phyloP scores from a whole-genome alignment of 2,329 filamentous ascomycete genomes.

The Penicillium sp. region DNA sequence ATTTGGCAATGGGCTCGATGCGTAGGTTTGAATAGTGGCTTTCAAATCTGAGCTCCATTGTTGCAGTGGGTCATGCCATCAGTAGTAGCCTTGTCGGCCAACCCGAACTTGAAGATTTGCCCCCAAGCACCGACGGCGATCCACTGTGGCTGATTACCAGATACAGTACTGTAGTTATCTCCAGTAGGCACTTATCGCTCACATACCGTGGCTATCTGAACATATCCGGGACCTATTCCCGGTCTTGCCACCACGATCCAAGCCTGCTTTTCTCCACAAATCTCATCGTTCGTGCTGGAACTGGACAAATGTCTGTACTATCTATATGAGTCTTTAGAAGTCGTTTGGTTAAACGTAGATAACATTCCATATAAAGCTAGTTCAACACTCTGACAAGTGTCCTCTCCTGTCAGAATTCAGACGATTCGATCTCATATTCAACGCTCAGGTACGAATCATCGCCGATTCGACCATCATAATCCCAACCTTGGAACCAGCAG shows the following conservation, averaged over 20 bases:
- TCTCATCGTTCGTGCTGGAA: background rate
- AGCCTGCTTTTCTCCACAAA: background rate
- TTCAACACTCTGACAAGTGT: background rate
- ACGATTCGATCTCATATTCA: conserved; percentile 6
- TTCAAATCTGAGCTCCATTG: conserved; percentile 6
- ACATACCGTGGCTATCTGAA: conserved; percentile 6
- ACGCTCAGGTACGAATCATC: conserved; percentile 2
- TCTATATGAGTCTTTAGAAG: background rate
- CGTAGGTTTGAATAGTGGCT: conserved; percentile 14
- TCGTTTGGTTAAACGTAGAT: background rate
- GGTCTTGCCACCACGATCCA: conserved; percentile 8
- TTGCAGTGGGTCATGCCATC: conserved; percentile 21
- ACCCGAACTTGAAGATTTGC: conserved; percentile 3
- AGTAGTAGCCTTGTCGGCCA: conserved; percentile 7
- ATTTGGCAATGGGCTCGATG: background rate
- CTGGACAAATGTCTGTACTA: background rate
- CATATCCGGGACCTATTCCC: background rate
- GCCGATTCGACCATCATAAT: conserved; percentile 8
- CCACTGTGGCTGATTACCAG: conserved; percentile 13
- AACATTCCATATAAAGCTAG: background rate
- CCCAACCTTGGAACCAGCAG: background rate
- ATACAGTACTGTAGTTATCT: background rate
- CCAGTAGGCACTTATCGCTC: background rate
- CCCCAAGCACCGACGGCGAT: conserved; percentile 12
- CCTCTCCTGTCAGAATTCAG: background rate